Base-by-base conservation (phyloP, 2,329 filamentous ascomycete genomes). In the Fusarium brachygibbosum region DNA sequence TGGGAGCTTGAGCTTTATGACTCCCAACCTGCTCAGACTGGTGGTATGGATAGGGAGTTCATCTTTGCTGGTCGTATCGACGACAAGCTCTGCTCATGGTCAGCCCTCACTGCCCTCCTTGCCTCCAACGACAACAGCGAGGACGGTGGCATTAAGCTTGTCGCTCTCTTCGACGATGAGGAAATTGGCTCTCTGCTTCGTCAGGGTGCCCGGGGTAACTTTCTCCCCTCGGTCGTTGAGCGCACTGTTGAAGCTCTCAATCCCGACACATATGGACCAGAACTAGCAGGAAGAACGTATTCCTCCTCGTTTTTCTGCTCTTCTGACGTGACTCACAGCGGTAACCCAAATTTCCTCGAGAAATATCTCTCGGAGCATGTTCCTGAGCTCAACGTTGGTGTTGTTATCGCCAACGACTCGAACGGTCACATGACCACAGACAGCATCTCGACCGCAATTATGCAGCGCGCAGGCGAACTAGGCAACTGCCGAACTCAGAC, bases 1-100 rank as follows among this genome's bases (percentile, higher is more conserved):
- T 99, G 96, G 96, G 96, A 99, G 77, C 88, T 98, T 37, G 96
- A 99, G 82, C 90, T 99, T 32, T 99, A 91, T 77, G 96, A 98
- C 80, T 88, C 88, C 6, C 94, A 98, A 78, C 93, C 94, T 11
- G 94, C 94, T 2, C 89, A 91, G 40, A 87, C 93, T 19, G 91
- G 93, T 70, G 96, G 96, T 14, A 80, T 99, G 59, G 93, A 97
- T 74, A 93, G 91, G 78, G 95, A 98, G 74, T 91, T 99, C 78
- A 97, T 99, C 80, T 97, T 95, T 70, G 95, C 93, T 11, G 94
- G 95, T 61, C 91, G 96, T 55, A 96, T 98, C 71, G 96, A 99
- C 78, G 96, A 99, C 82, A 98, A 98, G 84, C 90, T 99, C 46
- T 98, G 96, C 85, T 97, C 93, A 32, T 98, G 93, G 90, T 89